These are phyloP conservation scores for Coemansia sp. DNA, from an alignment of 192 early-diverging fungal genomes.

Conservation along the genomic window DNA sequence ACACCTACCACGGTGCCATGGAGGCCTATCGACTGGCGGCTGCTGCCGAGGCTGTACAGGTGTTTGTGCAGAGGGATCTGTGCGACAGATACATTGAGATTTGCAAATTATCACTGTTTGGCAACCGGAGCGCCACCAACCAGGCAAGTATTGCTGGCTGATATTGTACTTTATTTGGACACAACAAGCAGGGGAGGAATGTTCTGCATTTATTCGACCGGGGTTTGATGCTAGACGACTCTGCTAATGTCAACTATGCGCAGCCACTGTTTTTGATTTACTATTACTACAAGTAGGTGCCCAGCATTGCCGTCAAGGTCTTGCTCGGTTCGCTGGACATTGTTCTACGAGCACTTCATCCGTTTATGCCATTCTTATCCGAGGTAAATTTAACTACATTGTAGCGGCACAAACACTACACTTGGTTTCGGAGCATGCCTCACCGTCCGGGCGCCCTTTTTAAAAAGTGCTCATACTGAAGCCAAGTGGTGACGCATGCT, in stretches of 20 bases:
- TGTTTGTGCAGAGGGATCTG: slow-evolving; percentile 90
- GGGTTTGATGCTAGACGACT: neutral
- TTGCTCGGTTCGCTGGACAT: slow-evolving; percentile 47
- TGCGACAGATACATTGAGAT: slow-evolving; percentile 95
- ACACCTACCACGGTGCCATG: slow-evolving; percentile 68
- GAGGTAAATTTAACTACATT: slow-evolving; percentile 63
- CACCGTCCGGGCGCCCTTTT: neutral
- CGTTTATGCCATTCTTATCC: slow-evolving; percentile 97
- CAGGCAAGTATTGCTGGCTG: slow-evolving; percentile 48
- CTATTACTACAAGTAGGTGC: slow-evolving; percentile 24
- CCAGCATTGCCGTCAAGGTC: slow-evolving; percentile 32
- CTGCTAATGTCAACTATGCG: slow-evolving; percentile 1
- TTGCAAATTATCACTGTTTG: slow-evolving; percentile 79
- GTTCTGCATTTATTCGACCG: neutral
- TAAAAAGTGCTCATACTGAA: neutral
- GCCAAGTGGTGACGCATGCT: neutral
- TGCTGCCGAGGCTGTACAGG: slow-evolving; percentile 78
- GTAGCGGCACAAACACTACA: slow-evolving; percentile 2
- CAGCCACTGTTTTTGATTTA: neutral
- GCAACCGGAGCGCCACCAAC: slow-evolving; percentile 50
- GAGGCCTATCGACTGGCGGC: slow-evolving; percentile 71
- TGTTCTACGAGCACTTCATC: slow-evolving; percentile 81
- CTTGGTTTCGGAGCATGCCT: neutral
- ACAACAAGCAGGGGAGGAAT: neutral
- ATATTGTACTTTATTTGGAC: neutral